Base-by-base conservation (phyloP, 2,329 filamentous ascomycete species). In the Parastagonospora nodorum region DNA sequence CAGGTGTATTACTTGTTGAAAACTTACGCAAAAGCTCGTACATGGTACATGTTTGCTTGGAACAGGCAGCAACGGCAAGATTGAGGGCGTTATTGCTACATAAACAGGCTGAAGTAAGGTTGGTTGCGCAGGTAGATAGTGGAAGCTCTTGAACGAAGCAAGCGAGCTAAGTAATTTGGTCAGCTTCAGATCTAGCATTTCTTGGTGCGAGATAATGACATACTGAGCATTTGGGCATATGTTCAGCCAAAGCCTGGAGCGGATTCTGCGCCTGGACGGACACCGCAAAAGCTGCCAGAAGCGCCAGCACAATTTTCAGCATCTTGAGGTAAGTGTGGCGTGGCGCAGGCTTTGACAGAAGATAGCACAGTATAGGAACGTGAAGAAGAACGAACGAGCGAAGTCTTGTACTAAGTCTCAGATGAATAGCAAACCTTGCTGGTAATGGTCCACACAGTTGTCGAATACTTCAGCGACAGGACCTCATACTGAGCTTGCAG, bases 71-170 rank as follows among this genome's bases (percentile, higher is more conserved):
- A 4, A 77, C 61, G 16, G 63, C 53, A 0, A 50, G 54, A 16
- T 69, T 71, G 27, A 78, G 63, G 2, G 61, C 54, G 1, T 48
- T 46, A 51, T 77, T 67, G 1, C 60, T 69, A 53, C 77, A 79
- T 16, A 78, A 64, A 49, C 77, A 79, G 28, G 48, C 47, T 14
- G 64, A 61, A 38, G 68, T 64, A 46, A 78, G 64, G 4, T 75
- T 73, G 1, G 64, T 51, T 4, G 68, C 58, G 50, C 77, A 78
- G 8, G 53, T 55, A 1, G 76, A 77, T 51, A 66, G 57, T 4
- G 68, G 59, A 15, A 74, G 51, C 2, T 61, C 58, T 19, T 51
- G n/a, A 24, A 33, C 50, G 16, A 66, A 56, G 47, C 63, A 66
- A 24, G 40, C 27, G 31, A 65, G 31, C 63, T 66, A 24, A 3